phyloP scores from a whole-genome alignment of 2,329 filamentous ascomycete species.

The Uncinocarpus reesii region DNA sequence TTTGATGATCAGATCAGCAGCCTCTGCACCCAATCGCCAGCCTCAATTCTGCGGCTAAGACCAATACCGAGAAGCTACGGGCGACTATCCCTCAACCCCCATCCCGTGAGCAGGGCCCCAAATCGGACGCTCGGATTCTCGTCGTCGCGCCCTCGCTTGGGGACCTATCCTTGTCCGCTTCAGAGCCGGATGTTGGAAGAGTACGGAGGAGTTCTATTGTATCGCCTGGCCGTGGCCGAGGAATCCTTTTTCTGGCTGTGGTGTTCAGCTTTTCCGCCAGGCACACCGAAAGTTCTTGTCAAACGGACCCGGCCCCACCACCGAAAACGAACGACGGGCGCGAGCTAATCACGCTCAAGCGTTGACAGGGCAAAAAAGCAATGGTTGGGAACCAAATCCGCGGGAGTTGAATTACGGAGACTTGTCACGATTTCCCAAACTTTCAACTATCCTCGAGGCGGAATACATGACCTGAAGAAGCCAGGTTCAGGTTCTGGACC shows the following conservation, averaged over 20 bases:
- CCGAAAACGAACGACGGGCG: constrained; percentile 12
- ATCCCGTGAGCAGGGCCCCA: constrained; percentile 5
- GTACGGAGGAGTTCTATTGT: background rate
- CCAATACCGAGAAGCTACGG: constrained; percentile 1
- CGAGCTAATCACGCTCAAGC: constrained; percentile 12
- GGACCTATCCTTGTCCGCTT: no score
- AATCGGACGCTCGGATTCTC: no score
- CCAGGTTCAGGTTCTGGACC: constrained; percentile 2
- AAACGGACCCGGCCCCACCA: constrained; percentile 12
- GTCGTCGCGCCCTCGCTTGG: no score
- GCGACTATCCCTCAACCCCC: constrained; percentile 9
- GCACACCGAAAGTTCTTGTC: constrained; percentile 9
- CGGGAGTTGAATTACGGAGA: constrained; percentile 10
- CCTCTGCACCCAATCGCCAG: constrained; percentile 4
- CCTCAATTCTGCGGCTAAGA: constrained; percentile 5
- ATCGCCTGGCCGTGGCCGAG: no score
- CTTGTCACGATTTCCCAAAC: background rate
- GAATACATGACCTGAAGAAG: background rate
- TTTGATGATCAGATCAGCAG: constrained; percentile 8
- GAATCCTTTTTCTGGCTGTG: no score
- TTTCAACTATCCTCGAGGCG: background rate
- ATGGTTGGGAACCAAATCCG: constrained; percentile 13
- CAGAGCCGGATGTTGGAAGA: no score
- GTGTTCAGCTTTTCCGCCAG: constrained; percentile 6
- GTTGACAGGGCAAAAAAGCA: constrained; percentile 12